Evolutionary conservation across 495 filamentous ascomycete species (phyloP), one percentile per base, ranked within the genome.

Genomic region (Penicillium subrubescens): DNA sequence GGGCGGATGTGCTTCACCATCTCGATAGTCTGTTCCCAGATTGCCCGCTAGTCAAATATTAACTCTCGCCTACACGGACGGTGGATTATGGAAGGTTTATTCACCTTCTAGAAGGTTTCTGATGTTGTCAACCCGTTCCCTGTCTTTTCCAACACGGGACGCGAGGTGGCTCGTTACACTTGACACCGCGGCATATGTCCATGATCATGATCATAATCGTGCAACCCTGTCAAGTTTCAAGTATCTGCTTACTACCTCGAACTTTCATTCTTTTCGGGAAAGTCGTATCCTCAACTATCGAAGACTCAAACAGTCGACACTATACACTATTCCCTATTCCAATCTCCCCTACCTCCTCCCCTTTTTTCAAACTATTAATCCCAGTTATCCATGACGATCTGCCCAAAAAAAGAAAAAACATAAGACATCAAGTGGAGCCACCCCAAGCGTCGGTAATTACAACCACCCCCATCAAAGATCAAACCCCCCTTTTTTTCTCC

Each of bases 91-190:
- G 58, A 72, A 72, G 59, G 59, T 56, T 69, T 67, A 70, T 57
- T 56, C 58, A 61, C 62, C 66, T 73, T 71, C 71, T 73, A 73
- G 69, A 71, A 73, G 62, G 59, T 50, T 69, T 73, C 41, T 8
- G 29, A 39, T 33, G 21, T 31, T 35, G 34, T 27, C 46, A 29
- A 41, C 57, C 27, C 27, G 14, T 27, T 43, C 27, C n/a, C 44
- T 21, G 2, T 7, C 27, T 3, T 33, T 19, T 33, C 17, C 29
- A 55, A 68, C 64, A 64, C 61, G 59, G 64, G 59, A 59, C 59
- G 48, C 62, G 37, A 55, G 25, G 57, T 48, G 57, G 62, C 56
- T 56, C 51, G 46, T 56, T 54, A 46, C 43, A 46, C 41, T 17
- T n/a, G 55, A 60, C 41, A 27, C 48, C 12, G 23, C 39, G 19